These are phyloP conservation scores for Lagenidium sp. DNA, from an alignment of 352 stramenopile species.

Conservation along the genomic window DNA sequence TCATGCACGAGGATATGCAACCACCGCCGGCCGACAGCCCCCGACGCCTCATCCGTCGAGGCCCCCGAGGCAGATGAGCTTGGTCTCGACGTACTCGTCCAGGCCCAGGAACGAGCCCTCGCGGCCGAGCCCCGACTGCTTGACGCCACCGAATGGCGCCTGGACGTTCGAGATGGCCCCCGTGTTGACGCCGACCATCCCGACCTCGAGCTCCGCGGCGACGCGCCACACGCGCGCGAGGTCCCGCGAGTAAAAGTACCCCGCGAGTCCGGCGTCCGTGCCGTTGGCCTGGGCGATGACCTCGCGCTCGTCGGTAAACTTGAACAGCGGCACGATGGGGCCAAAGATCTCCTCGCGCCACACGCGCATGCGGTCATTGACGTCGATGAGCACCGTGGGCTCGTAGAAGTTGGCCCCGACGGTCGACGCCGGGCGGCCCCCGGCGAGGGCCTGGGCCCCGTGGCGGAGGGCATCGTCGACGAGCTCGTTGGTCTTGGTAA, in stretches of 20 bases:
- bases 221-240: constrained; percentile 85
- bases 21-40: too few species aligned
- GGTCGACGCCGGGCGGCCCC: constrained; percentile 55
- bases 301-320: constrained; percentile 94
- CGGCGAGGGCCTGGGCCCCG: constrained; percentile 80
- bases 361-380: constrained; percentile 81
- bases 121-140: constrained; percentile 83
- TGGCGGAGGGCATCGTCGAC: constrained; percentile 89
- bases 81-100: constrained; percentile 96
- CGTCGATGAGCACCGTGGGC: constrained; percentile 89
- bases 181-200: constrained; percentile 95
- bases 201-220: constrained; percentile 81
- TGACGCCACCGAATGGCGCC: constrained; percentile 86
- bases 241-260: constrained; percentile 94
- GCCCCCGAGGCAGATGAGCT: constrained; percentile 89
- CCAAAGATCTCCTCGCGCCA: constrained; percentile 95
- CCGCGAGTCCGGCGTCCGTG: constrained; percentile 86
- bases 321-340: constrained; percentile 89
- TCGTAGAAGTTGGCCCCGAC: constrained; percentile 89
- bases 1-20: too few species aligned
- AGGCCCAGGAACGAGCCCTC: constrained; percentile 87
- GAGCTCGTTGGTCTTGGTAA: constrained; percentile 80
- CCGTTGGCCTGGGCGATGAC: constrained; percentile 94
- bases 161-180: constrained; percentile 81
- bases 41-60: constrained; percentile 38